Evolutionary conservation across 2,329 filamentous ascomycete species (phyloP).

Genomic region (Fusarium mangiferae): DNA sequence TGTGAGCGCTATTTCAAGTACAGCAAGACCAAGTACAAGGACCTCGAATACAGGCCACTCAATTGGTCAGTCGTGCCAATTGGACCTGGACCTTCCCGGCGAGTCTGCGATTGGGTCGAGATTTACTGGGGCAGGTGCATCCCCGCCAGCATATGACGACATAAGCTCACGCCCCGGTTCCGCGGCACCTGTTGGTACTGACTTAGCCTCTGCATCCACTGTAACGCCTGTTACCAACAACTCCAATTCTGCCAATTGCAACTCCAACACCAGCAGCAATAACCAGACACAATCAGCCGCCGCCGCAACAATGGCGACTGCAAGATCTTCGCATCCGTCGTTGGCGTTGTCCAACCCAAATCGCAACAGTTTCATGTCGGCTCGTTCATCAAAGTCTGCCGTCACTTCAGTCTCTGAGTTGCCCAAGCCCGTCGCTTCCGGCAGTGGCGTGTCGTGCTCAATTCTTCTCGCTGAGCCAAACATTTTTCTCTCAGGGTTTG

Average conservation of each 20-base stretch:
- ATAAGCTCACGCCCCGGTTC: slow-evolving; percentile 32
- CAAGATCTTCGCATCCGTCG: slow-evolving; percentile 34
- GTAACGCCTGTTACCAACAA: slow-evolving; percentile 28
- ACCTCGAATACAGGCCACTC: slow-evolving; percentile 10
- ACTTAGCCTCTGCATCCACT: slow-evolving; percentile 39
- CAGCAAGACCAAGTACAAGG: slow-evolving; percentile 2
- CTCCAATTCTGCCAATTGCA: slow-evolving; percentile 25
- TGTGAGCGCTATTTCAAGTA: slow-evolving; percentile 20
- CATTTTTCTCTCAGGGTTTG: slow-evolving; percentile 81
- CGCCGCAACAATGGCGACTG: slow-evolving; percentile 39
- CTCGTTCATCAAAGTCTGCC: slow-evolving; percentile 61
- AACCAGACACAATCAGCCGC: slow-evolving; percentile 27
- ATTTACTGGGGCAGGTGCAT: slow-evolving; percentile 36
- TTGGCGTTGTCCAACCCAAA: slow-evolving; percentile 46
- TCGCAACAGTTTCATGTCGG: slow-evolving; percentile 63
- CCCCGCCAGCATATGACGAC: slow-evolving; percentile 48
- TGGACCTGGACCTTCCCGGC: slow-evolving; percentile 33
- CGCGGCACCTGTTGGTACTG: slow-evolving; percentile 30
- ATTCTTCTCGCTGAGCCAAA: slow-evolving; percentile 83
- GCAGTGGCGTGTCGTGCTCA: slow-evolving; percentile 78
- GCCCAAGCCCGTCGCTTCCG: slow-evolving; percentile 80
- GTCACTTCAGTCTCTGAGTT: slow-evolving; percentile 66
- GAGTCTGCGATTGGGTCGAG: slow-evolving; percentile 28
- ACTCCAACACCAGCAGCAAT: slow-evolving; percentile 21
- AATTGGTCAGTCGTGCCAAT: slow-evolving; percentile 23